These are phyloP conservation scores for Catharanthus roseus DNA, from an alignment of 257 asterid genomes.

Conservation along the genomic window DNA sequence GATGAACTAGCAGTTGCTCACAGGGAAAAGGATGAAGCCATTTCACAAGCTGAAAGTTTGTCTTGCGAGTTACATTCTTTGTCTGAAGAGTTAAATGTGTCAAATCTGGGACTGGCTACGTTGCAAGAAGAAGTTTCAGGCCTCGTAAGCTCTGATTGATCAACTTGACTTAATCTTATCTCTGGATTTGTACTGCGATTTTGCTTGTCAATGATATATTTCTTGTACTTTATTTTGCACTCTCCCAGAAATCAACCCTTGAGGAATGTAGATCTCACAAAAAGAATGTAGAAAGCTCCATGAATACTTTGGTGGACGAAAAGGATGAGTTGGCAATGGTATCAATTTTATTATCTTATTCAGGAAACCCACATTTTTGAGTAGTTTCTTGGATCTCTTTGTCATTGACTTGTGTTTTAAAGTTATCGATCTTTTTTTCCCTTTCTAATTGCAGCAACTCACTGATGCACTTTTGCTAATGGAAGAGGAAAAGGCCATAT, in stretches of 20 bases:
- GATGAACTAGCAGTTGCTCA: slow-evolving; percentile 50
- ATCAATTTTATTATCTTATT: slow-evolving; percentile 12
- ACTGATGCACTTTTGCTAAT: slow-evolving; percentile 78
- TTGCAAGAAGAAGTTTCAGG: slow-evolving; percentile 59
- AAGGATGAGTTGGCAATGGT: slow-evolving; percentile 85
- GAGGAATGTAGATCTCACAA: slow-evolving; percentile 47
- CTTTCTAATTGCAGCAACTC: slow-evolving; percentile 57
- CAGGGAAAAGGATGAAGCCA: slow-evolving; percentile 51
- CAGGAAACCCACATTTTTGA: not conserved
- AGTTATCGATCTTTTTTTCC: slow-evolving; percentile 17
- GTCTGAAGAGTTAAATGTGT: slow-evolving; percentile 45
- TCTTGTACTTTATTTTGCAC: slow-evolving; percentile 19
- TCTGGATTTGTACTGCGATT: slow-evolving; percentile 2
- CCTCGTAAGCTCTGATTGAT: slow-evolving; percentile 52
- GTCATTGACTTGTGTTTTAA: slow-evolving; percentile 9
- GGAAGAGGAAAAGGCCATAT: slow-evolving; percentile 95
- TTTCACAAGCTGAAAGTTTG: slow-evolving; percentile 63
- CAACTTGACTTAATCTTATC: slow-evolving; percentile 9
- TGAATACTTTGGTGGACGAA: slow-evolving; percentile 50
- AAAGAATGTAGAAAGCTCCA: slow-evolving; percentile 40
- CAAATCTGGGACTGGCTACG: slow-evolving; percentile 47
- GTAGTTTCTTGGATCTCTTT: not conserved
- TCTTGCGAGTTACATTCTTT: slow-evolving; percentile 49
- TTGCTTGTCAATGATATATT: slow-evolving; percentile 9
- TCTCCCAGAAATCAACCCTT: slow-evolving; percentile 49